phyloP scores from a whole-genome alignment of 768 basidiomycete genomes.

The Suillus brevipes region DNA sequence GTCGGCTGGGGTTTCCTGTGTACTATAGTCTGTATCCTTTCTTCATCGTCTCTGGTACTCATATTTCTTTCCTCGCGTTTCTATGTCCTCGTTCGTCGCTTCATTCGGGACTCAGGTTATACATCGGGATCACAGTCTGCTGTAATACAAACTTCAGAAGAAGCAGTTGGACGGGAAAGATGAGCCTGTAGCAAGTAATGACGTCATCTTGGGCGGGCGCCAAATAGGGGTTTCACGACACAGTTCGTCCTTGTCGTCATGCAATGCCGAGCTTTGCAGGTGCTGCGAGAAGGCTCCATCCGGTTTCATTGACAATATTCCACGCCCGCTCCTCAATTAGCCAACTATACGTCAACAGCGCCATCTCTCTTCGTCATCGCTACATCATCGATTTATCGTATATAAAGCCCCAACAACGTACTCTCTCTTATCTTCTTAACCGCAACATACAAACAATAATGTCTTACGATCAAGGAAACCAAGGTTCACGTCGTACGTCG shows the following conservation, averaged over 20 bases:
- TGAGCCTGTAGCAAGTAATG: not conserved
- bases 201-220: not conserved
- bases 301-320: not conserved
- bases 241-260: not conserved
- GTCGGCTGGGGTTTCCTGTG: not conserved
- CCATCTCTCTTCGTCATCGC: constrained; percentile 1
- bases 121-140: not conserved
- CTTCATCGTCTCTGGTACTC: not conserved
- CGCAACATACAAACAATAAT: constrained; percentile 2
- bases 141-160: not conserved
- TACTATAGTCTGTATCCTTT: not conserved
- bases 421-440: not conserved
- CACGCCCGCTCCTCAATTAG: not conserved
- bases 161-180: not conserved
- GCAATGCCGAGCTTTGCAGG: not conserved
- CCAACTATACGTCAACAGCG: not conserved
- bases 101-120: not conserved
- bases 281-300: not conserved
- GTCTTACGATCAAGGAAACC: constrained; percentile 11
- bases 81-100: not conserved
- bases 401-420: not conserved
- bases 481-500: constrained; percentile 3
- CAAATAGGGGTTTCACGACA: not conserved
- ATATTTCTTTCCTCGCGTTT: not conserved
- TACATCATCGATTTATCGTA: constrained; percentile 9